Evolutionary conservation across 139 green algal species (phyloP).

Genomic region (Coelastrella sp.): DNA sequence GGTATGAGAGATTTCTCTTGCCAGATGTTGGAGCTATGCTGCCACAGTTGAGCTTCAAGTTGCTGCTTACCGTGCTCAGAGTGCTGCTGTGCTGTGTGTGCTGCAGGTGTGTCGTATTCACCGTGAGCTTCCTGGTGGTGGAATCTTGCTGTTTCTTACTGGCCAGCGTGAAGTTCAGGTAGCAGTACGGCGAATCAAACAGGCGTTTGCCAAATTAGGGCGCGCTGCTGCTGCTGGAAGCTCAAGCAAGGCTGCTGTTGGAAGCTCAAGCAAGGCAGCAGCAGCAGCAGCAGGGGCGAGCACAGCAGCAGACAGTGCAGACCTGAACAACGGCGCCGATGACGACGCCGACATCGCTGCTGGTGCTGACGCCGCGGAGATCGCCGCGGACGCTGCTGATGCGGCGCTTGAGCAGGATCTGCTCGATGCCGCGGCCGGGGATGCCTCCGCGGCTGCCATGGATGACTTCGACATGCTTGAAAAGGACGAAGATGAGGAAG

Average conservation of each 20-base stretch:
- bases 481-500: conserved; percentile 65
- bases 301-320: conserved; percentile 14
- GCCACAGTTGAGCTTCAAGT: no score
- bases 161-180: conserved; percentile 46
- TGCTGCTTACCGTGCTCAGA: no score
- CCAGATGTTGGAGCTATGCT: no score
- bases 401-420: conserved; percentile 13
- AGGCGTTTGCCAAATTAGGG: conserved; percentile 4
- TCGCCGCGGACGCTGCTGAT: conserved; percentile 46
- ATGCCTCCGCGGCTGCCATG: conserved; percentile 48
- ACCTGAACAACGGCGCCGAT: conserved; percentile 24
- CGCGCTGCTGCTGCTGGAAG: background rate
- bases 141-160: conserved; percentile 97
- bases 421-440: conserved; percentile 7
- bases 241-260: background rate
- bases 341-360: conserved; percentile 7
- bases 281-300: background rate
- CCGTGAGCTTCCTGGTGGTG: conserved; percentile 87
- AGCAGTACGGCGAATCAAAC: conserved; percentile 23
- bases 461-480: conserved; percentile 49
- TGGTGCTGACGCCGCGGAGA: conserved; percentile 35
- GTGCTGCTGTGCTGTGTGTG: background rate
- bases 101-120: conserved; percentile 80
- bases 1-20: no score
- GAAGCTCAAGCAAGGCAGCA: no score